Base-by-base conservation (phyloP, 169 alveolate genomes). In the Theileria parva region DNA sequence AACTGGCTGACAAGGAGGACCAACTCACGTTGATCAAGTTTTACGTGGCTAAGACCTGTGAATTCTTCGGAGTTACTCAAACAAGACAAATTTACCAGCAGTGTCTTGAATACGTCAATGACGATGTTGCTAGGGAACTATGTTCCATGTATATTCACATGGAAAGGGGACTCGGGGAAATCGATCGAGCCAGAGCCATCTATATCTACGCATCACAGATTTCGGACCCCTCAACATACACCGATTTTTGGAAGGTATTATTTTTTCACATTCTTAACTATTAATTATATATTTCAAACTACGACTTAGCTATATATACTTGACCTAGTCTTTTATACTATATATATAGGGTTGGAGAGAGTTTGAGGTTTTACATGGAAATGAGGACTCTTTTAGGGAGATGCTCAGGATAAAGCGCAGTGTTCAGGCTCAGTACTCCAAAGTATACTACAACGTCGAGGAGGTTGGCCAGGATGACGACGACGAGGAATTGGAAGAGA, bases 341-440 rank as follows among this genome's bases (percentile, higher is more conserved):
- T 37, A 34, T 80, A 32, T 79, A 92, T n/a, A n/a, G 88, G 81
- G 79, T 28, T 97, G 98, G 98, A 94, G 95, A 63, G 92, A 95
- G 27, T 96, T 97, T 77, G 99, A 97, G 87, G 89, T 95, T 37
- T 86, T 91, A 59, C 96, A 97, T 87, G 99, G 99, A 30, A 95
- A 95, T 77, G 95, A 88, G 68, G 98, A 95, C 78, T 94, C 98
- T 30, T 95, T 94, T 88, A 81, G 93, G 50, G 98, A 97, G 51
- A 94, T 92, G 95, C 91, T 93, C 86, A 87, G 96, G 12, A 80
- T 88, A 7, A 88, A 88, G 55, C 70, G 87, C 51, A 85, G 85
- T 70, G 87, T 85, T 17, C 84, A 77, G 50, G 91, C 91, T 28
- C 73, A 60, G 57, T 71, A 44, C 73, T 59, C 77, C 77, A 77